Percentiles rank a stretch among this genome's conserved stretches.
phyloP scores from a whole-genome alignment of 176 grass and related monocot species.

The Elymus sibiricus region DNA sequence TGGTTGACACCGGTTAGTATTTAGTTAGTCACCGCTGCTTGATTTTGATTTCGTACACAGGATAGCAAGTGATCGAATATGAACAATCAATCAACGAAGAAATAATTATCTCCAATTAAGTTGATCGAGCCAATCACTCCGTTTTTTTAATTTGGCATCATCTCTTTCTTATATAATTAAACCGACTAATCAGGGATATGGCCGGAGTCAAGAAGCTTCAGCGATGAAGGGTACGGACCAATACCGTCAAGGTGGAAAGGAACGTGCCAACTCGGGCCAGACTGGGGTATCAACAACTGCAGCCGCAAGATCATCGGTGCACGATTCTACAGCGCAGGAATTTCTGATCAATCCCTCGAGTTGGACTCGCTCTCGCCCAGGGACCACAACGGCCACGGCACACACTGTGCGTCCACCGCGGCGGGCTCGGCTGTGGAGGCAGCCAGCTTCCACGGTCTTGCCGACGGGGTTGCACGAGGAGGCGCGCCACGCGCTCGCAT shows the following conservation, averaged over 20 bases:
- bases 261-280: background rate
- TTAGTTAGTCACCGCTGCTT: background rate
- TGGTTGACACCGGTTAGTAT: background rate
- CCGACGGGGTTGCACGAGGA: background rate
- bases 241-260: no score
- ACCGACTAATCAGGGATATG: no score
- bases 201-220: no score
- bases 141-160: no score
- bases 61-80: background rate
- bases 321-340: no score
- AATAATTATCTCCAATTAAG: no score
- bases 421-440: constrained; percentile 20
- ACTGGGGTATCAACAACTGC: background rate
- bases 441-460: background rate
- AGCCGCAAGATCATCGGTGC: no score
- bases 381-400: background rate
- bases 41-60: background rate
- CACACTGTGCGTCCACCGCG: constrained; percentile 30
- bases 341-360: no score
- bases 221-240: no score
- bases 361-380: constrained; percentile 12
- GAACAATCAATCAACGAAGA: no score
- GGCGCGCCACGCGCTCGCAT: constrained; percentile 14
- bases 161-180: no score
- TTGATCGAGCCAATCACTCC: no score